A percentile compares a stretch with the other conserved stretches of the same genome.
Conservation (phyloP, 2,329 filamentous ascomycete species). For the Penicillium sclerotigenum region DNA sequence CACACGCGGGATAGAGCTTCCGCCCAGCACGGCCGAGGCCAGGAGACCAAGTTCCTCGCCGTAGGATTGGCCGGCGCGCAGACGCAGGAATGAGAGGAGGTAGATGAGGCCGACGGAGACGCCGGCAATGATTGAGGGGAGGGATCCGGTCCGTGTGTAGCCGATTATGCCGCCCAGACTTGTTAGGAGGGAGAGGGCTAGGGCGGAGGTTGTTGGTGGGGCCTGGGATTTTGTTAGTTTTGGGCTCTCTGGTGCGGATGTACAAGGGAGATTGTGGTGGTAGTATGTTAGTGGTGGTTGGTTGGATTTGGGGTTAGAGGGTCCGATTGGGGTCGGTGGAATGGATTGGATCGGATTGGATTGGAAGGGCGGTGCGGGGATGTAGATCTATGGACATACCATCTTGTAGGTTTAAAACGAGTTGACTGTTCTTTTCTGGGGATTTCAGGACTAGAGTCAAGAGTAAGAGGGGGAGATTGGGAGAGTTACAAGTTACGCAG, state of each 20-base stretch:
- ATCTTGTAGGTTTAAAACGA: constrained; percentile 11
- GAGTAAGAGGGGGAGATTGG: background rate
- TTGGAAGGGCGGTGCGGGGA: background rate
- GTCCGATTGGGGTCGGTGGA: background rate
- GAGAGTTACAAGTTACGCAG: background rate
- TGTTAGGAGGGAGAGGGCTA: constrained; percentile 75
- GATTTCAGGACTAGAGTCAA: background rate
- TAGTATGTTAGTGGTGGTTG: background rate
- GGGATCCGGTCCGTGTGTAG: constrained; percentile 76
- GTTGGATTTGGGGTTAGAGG: background rate
- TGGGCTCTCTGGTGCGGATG: background rate
- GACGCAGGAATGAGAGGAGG: constrained; percentile 74
- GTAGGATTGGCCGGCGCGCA: constrained; percentile 71
- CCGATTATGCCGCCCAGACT: constrained; percentile 84
- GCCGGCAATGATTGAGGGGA: constrained; percentile 83
- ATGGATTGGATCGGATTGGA: background rate
- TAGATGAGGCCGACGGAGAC: constrained; percentile 76
- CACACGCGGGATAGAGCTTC: constrained; percentile 80
- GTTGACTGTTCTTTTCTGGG: background rate
- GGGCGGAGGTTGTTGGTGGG: constrained; percentile 59
- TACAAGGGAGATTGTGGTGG: background rate
- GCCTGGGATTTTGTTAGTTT: constrained; percentile 10
- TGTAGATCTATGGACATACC: constrained; percentile 11
- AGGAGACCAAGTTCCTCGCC: constrained; percentile 86
- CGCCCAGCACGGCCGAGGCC: constrained; percentile 79